Percentiles rank a stretch among this genome's conserved stretches.
Evolutionary conservation across 176 grass and related monocot genomes (phyloP).

Genomic region (Otatea glauca): DNA sequence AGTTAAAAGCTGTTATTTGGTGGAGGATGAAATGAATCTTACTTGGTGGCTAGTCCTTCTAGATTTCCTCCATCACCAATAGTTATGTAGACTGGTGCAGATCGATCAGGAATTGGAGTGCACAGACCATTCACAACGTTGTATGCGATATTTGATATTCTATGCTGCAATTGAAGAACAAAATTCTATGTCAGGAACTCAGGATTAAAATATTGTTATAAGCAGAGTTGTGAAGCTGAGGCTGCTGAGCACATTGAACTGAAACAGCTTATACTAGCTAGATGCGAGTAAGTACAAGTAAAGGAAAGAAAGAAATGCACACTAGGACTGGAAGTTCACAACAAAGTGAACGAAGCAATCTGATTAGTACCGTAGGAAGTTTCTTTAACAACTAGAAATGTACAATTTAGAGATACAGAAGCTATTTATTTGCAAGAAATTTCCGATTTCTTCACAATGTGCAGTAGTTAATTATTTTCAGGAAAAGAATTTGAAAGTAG

Average conservation of each 20-base stretch:
- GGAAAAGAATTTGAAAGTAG: not conserved
- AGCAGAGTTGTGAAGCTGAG: not conserved
- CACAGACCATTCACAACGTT: conserved; percentile 78
- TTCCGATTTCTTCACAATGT: not conserved
- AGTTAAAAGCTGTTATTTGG: not conserved
- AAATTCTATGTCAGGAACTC: not conserved
- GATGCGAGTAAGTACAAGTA: not conserved
- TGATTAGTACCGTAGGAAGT: not conserved
- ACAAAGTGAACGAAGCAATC: not conserved
- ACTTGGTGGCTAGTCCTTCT: conserved; percentile 87
- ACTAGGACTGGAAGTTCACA: not conserved
- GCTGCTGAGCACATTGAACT: not conserved
- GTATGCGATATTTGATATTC: conserved; percentile 79
- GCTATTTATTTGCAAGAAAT: not conserved
- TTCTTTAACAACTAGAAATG: not conserved
- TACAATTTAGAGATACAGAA: not conserved
- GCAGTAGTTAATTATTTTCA: not conserved
- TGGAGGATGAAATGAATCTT: conserved; percentile 14
- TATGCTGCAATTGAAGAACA: conserved; percentile 58
- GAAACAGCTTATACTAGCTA: not conserved
- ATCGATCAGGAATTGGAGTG: conserved; percentile 56
- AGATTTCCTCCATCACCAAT: conserved; percentile 87
- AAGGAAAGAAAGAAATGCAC: not conserved
- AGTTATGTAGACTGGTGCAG: conserved; percentile 83
- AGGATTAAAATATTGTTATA: not conserved